phyloP scores from a whole-genome alignment of 1,284 basidiomycete species.

The Vanrija sp. region DNA sequence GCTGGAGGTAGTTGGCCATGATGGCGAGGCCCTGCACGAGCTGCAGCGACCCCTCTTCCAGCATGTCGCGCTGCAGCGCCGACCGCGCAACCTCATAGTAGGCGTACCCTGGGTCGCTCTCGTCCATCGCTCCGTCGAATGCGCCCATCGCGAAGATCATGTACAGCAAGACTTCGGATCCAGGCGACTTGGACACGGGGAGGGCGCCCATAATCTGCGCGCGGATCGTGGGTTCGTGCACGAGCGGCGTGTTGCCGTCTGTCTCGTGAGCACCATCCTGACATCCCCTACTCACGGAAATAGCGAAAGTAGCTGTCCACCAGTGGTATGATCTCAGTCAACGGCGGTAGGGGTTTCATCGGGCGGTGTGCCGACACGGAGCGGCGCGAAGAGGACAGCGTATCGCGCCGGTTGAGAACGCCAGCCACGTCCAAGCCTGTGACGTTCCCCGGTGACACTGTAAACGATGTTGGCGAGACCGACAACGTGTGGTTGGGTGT shows the following conservation, averaged over 20 bases:
- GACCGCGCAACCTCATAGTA: conserved; percentile 21
- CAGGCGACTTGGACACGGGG: conserved; percentile 16
- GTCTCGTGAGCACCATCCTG: background rate
- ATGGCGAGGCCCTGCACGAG: conserved; percentile 27
- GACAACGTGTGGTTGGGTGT: conserved; percentile 1
- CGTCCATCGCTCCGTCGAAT: conserved; percentile 12
- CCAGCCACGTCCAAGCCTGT: background rate
- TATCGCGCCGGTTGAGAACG: background rate
- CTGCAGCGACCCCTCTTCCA: conserved; percentile 22
- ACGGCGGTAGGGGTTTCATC: conserved; percentile 8
- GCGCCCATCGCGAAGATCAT: conserved; percentile 35
- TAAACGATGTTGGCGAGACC: background rate
- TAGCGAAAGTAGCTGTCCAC: conserved; percentile 21
- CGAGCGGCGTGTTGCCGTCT: conserved; percentile 25
- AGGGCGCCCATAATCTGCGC: conserved; percentile 25
- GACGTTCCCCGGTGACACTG: background rate
- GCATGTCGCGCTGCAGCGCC: conserved; percentile 13
- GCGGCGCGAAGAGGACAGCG: background rate
- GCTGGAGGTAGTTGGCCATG: conserved; percentile 32
- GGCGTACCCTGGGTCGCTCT: conserved; percentile 12
- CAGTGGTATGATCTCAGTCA: conserved; percentile 10
- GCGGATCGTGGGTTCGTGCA: conserved; percentile 29
- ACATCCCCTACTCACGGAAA: conserved; percentile 5
- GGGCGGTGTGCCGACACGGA: background rate
- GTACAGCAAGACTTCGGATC: conserved; percentile 15